Evolutionary conservation across 2,329 filamentous ascomycete genomes (phyloP), one percentile per base, ranked within the genome.

Genomic region (Ophiostoma populinum): DNA sequence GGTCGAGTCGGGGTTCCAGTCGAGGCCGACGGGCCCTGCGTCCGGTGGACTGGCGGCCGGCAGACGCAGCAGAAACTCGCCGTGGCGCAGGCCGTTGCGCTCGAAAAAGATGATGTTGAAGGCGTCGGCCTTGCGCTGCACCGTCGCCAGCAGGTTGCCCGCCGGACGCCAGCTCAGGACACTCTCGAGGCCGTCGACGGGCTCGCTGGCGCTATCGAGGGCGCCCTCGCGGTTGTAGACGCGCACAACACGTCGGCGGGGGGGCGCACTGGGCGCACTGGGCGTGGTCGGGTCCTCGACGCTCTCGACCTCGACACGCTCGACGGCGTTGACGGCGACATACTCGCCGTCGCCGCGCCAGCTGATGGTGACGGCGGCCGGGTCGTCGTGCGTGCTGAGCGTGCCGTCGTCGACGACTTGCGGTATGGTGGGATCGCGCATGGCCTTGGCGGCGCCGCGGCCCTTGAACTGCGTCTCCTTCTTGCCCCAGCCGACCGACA

Each of bases 401-500:
- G 72, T 59, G 26, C 90, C 90, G 50, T 86, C 72, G 48, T 95
- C 90, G 13, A 94, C 70, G 51, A 77, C 81, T 52, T 95, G 86
- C 0, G 90, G 90, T 45, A 98, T 81, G 8, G 90, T 98, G 12
- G 90, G 90, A 54, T 98, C 90, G 36, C 82, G 71, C 43, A 95
- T 62, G 15, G 85, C 85, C 57, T 73, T 75, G 38, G 86, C 87
- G 36, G 86, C 87, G 42, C 86, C 74, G 48, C 81, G 83, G 34
- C 90, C 90, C 50, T 94, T 81, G 54, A 98, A 98, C 53, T 98
- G 90, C 0, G 90, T 98, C 57, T 98, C 90, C 51, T 80, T 83
- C 61, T 95, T 95, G 40, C 90, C 90, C 90, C 90, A 98, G 33
- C 90, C 90, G 16, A 98, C 87, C 15, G 85, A 92, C 38, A 94